phyloP scores from a whole-genome alignment of 2,329 filamentous ascomycete species.

The Colletotrichum gloeosporioides region DNA sequence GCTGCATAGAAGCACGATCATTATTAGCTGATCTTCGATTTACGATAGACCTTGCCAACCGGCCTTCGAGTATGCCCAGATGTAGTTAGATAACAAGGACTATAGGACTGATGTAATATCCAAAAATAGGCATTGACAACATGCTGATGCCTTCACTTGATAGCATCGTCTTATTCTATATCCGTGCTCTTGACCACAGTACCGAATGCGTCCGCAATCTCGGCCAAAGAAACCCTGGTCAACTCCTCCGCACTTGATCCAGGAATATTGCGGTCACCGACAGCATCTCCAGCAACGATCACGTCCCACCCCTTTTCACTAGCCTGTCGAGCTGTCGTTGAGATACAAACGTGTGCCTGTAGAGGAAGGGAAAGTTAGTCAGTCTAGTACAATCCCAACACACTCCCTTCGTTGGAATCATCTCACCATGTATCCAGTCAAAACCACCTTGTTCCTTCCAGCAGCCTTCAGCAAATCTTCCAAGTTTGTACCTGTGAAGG shows the following conservation, averaged over 20 bases:
- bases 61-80: not conserved
- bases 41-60: rapidly evolving
- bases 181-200: slow-evolving; percentile 53
- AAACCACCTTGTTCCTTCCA: slow-evolving; percentile 63
- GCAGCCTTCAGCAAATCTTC: slow-evolving; percentile 53
- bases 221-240: slow-evolving; percentile 53
- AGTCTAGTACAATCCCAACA: slow-evolving; percentile 2
- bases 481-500: slow-evolving; percentile 66
- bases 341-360: slow-evolving; percentile 69
- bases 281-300: slow-evolving; percentile 62
- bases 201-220: slow-evolving; percentile 68
- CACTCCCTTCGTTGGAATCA: not conserved
- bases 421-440: slow-evolving; percentile 62
- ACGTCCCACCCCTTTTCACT: slow-evolving; percentile 68
- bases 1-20: rapidly evolving
- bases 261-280: slow-evolving; percentile 71
- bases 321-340: slow-evolving; percentile 65
- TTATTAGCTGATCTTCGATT: not conserved
- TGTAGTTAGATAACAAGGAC: not conserved
- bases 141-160: not conserved
- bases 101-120: too few relatives aligned
- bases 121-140: not conserved
- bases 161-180: slow-evolving; percentile 1
- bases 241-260: slow-evolving; percentile 61
- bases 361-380: not conserved